Evolutionary conservation across 75 land plant species (phyloP).

Genomic region (Ceratopteris richardii): DNA sequence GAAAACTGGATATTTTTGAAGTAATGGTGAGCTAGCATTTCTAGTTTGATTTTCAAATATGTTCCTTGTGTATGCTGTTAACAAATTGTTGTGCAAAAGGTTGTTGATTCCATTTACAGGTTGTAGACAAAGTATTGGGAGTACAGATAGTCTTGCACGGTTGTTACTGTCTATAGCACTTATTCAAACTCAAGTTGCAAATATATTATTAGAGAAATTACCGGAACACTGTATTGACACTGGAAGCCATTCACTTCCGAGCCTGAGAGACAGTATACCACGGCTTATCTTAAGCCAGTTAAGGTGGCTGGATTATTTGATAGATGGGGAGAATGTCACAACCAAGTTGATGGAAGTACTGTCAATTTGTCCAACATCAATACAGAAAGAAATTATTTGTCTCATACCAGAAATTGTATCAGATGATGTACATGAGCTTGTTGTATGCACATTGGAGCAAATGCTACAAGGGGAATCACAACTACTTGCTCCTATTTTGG

Average conservation of each 20-base stretch:
- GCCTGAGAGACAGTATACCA: slow-evolving; percentile 52
- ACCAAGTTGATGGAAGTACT: slow-evolving; percentile 71
- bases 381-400: slow-evolving; percentile 84
- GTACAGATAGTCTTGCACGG: slow-evolving; percentile 52
- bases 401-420: slow-evolving; percentile 79
- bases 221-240: slow-evolving; percentile 54
- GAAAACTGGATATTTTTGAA: no score
- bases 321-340: slow-evolving; percentile 45
- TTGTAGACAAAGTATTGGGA: slow-evolving; percentile 16
- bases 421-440: slow-evolving; percentile 43
- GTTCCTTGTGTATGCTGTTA: background rate
- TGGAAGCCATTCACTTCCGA: slow-evolving; percentile 9
- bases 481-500: slow-evolving; percentile 67
- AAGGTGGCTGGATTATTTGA: slow-evolving; percentile 84
- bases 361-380: slow-evolving; percentile 50
- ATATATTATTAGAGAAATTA: slow-evolving; percentile 68
- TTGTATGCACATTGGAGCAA: slow-evolving; percentile 53
- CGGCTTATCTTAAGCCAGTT: slow-evolving; percentile 81
- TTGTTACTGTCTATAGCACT: slow-evolving; percentile 52
- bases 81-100: background rate
- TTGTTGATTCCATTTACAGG: slow-evolving; percentile 6
- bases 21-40: no score
- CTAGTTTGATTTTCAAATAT: background rate
- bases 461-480: slow-evolving; percentile 74
- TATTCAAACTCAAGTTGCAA: slow-evolving; percentile 52